phyloP scores from a whole-genome alignment of 192 early-diverging fungal genomes.

The Gigaspora rosea region DNA sequence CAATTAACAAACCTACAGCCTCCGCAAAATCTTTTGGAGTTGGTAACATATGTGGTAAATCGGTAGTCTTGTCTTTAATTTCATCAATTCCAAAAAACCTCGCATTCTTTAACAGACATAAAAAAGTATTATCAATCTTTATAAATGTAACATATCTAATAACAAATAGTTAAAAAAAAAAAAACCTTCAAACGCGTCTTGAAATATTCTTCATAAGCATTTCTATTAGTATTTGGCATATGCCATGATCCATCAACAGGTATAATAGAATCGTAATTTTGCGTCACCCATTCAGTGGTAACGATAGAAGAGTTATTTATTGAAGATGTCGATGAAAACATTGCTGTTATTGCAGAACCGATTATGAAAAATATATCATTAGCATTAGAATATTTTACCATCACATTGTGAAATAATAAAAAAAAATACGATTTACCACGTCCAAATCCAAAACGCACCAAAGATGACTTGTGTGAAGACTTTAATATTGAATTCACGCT shows the following conservation, averaged over 20 bases:
- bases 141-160: too few relatives aligned
- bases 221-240: conserved; percentile 71
- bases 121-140: background rate
- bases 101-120: conserved; percentile 52
- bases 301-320: conserved; percentile 34
- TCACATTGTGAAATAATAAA: too few relatives aligned
- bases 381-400: too few relatives aligned
- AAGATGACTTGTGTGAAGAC: too few relatives aligned
- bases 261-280: conserved; percentile 64
- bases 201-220: conserved; percentile 71
- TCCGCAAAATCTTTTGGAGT: conserved; percentile 67
- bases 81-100: conserved; percentile 92
- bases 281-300: conserved; percentile 60
- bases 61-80: conserved; percentile 68
- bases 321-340: background rate
- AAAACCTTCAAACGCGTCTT: conserved; percentile 47
- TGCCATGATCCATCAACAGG: conserved; percentile 93
- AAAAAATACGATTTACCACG: too few relatives aligned
- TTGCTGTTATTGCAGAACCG: background rate
- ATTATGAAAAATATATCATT: too few relatives aligned
- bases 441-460: too few relatives aligned
- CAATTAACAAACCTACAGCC: conserved; percentile 59
- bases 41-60: conserved; percentile 93
- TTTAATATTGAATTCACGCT: too few relatives aligned
- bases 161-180: too few relatives aligned